These are phyloP conservation scores for Solanum sejunctum DNA, from an alignment of 257 asterid genomes.

Conservation along the genomic window DNA sequence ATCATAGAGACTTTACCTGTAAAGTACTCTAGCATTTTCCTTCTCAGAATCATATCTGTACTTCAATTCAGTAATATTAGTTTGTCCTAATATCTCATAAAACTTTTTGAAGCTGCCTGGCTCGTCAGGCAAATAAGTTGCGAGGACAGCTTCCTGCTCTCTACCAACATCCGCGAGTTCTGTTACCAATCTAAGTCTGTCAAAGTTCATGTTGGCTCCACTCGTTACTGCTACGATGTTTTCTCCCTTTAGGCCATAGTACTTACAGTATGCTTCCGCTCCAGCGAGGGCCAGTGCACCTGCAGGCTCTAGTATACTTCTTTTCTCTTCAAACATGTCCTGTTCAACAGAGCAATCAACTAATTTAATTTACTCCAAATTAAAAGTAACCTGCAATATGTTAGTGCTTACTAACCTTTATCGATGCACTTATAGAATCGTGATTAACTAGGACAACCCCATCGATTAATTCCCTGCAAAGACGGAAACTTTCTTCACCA, in stretches of 20 bases:
- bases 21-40: slow-evolving; percentile 56
- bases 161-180: slow-evolving; percentile 92
- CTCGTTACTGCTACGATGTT: slow-evolving; percentile 87
- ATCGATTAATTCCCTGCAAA: slow-evolving; percentile 72
- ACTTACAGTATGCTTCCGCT: slow-evolving; percentile 86
- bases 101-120: slow-evolving; percentile 63
- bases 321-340: slow-evolving; percentile 98
- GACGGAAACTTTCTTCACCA: slow-evolving; percentile 74
- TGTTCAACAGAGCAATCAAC: slow-evolving; percentile 1
- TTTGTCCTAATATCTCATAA: slow-evolving; percentile 68
- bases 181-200: slow-evolving; percentile 82
- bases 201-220: slow-evolving; percentile 97
- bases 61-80: slow-evolving; percentile 72
- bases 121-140: slow-evolving; percentile 74
- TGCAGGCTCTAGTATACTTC: slow-evolving; percentile 92
- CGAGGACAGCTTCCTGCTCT: slow-evolving; percentile 68
- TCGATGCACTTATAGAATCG: slow-evolving; percentile 91
- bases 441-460: slow-evolving; percentile 84
- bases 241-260: slow-evolving; percentile 60
- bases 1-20: slow-evolving; percentile 43
- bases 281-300: slow-evolving; percentile 98
- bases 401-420: slow-evolving; percentile 45
- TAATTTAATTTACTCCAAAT: background rate
- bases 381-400: background rate
- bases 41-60: slow-evolving; percentile 57